Evolutionary conservation across 2,329 filamentous ascomycete species (phyloP).

Genomic region (Huntiella bhutanensis): DNA sequence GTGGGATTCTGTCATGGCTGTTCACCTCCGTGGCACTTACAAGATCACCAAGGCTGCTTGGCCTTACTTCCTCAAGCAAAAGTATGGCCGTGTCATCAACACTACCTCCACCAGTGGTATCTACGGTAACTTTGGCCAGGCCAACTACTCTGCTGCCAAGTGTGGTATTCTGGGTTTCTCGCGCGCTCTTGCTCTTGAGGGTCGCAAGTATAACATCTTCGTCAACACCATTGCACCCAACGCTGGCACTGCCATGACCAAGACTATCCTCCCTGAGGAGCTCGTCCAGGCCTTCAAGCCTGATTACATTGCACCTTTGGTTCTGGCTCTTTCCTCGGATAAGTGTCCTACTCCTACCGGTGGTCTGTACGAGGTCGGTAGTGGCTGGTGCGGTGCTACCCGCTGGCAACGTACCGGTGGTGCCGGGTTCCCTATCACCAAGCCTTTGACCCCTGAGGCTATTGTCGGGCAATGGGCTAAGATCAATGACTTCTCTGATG

Average conservation of each 20-base stretch:
- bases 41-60: slow-evolving; percentile 94
- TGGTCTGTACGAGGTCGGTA: slow-evolving; percentile 82
- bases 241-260: slow-evolving; percentile 87
- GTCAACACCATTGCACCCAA: slow-evolving; percentile 98
- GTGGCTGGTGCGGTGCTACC: slow-evolving; percentile 79
- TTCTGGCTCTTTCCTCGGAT: slow-evolving; percentile 69
- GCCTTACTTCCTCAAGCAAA: slow-evolving; percentile 96
- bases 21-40: slow-evolving; percentile 88
- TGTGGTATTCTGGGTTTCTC: slow-evolving; percentile 89
- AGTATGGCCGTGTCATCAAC: slow-evolving; percentile 93
- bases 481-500: slow-evolving; percentile 75
- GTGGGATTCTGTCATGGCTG: slow-evolving; percentile 82
- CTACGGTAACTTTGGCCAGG: slow-evolving; percentile 97
- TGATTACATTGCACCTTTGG: slow-evolving; percentile 88
- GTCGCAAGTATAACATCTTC: slow-evolving; percentile 91
- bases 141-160: slow-evolving; percentile 90
- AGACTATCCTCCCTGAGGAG: slow-evolving; percentile 86
- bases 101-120: slow-evolving; percentile 94
- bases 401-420: slow-evolving; percentile 89
- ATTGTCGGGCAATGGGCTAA: slow-evolving; percentile 57
- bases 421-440: slow-evolving; percentile 77
- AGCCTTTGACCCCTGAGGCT: slow-evolving; percentile 65
- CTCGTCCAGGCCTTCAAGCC: slow-evolving; percentile 98
- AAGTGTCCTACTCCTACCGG: slow-evolving; percentile 73
- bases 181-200: slow-evolving; percentile 78